These are phyloP conservation scores for Sclerospora graminicola DNA, from an alignment of 352 stramenopile species.

Conservation along the genomic window DNA sequence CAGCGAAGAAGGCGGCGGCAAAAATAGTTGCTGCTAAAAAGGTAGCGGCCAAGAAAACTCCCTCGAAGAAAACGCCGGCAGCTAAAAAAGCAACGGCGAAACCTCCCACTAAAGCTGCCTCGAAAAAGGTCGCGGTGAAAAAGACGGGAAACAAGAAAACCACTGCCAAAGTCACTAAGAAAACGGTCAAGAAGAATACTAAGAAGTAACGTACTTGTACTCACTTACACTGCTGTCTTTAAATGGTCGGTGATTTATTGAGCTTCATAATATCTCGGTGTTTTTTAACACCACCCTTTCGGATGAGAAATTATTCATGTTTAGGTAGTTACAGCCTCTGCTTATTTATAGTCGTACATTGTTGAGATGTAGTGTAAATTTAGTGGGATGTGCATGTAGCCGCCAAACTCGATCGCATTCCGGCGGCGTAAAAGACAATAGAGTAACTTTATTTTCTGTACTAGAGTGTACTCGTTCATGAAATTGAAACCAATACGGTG, in stretches of 20 bases:
- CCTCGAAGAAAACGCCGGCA: slow-evolving; percentile 5
- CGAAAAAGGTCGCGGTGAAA: slow-evolving; percentile 48
- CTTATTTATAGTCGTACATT: not conserved
- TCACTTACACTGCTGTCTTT: slow-evolving; percentile 9
- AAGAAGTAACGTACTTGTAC: slow-evolving; percentile 40
- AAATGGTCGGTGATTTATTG: slow-evolving; percentile 36
- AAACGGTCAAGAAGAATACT: slow-evolving; percentile 39
- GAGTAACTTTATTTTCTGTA: no score
- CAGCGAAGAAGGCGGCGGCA: slow-evolving; percentile 34
- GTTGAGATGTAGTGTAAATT: no score
- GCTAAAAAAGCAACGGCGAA: slow-evolving; percentile 38
- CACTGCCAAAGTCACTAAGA: slow-evolving; percentile 29
- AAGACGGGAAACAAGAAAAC: slow-evolving; percentile 49
- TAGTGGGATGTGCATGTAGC: not conserved
- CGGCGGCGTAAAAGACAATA: no score
- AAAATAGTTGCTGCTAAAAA: slow-evolving; percentile 72
- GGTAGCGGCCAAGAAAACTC: slow-evolving; percentile 41
- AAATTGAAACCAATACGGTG: no score
- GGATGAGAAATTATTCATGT: slow-evolving; percentile 23
- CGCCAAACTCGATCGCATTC: no score
- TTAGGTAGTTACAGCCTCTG: no score
- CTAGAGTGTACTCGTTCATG: no score
- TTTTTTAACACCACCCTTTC: slow-evolving; percentile 85
- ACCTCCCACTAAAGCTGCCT: slow-evolving; percentile 29
- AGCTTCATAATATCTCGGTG: slow-evolving; percentile 43